A percentile compares a stretch with the other conserved stretches of the same genome.
phyloP scores from a whole-genome alignment of 2,329 filamentous ascomycete genomes.

The Pseudogymnoascus sp. region DNA sequence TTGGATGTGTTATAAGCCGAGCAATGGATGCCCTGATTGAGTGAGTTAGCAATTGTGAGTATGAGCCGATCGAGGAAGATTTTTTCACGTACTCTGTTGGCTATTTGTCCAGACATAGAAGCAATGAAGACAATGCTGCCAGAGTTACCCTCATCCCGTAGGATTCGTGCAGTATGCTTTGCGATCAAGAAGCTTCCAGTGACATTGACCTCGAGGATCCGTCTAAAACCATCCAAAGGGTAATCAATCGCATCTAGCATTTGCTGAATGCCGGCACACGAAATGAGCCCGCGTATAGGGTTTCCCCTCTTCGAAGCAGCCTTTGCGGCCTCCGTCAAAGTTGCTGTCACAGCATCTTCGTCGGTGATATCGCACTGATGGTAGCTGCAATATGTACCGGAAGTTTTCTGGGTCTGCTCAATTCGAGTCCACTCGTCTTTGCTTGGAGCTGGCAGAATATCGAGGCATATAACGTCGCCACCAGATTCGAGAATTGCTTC shows the following conservation, averaged over 20 bases:
- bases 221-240: conserved; percentile 51
- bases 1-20: conserved; percentile 59
- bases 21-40: conserved; percentile 50
- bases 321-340: conserved; percentile 21
- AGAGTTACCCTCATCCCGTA: conserved; percentile 36
- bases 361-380: conserved; percentile 43
- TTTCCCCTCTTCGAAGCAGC: too few species aligned
- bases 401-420: too few species aligned
- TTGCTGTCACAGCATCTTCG: conserved; percentile 34
- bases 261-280: conserved; percentile 46
- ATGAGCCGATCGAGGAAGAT: not conserved
- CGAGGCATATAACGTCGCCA: conserved; percentile 44
- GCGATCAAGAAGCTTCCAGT: conserved; percentile 64
- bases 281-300: conserved; percentile 29
- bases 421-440: conserved; percentile 34
- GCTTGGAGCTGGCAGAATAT: conserved; percentile 37
- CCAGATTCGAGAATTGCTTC: conserved; percentile 45
- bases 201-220: conserved; percentile 65
- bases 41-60: not conserved
- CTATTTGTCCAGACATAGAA: conserved; percentile 37
- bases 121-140: conserved; percentile 47
- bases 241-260: conserved; percentile 42
- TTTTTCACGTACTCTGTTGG: conserved; percentile 13
- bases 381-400: conserved; percentile 26
- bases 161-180: conserved; percentile 59